A percentile compares a stretch with the other conserved stretches of the same genome.
Conservation (phyloP, 345 rosid species). For the Eucalyptus coolabah region DNA sequence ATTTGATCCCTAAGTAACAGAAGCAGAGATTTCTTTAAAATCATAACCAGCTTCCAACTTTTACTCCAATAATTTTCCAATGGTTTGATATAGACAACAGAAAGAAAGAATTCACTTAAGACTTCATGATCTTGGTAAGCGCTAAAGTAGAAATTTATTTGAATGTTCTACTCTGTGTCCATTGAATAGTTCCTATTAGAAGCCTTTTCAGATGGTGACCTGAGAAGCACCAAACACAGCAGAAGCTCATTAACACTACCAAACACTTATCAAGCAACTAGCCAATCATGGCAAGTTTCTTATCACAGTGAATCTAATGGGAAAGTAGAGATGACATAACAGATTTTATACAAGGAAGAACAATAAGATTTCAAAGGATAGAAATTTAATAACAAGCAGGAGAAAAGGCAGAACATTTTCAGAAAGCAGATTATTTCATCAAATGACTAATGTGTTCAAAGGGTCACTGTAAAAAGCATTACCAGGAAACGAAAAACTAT, state of each 20-base stretch:
- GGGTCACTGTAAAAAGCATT: neutral
- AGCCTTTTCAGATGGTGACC: neutral
- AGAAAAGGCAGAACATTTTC: neutral
- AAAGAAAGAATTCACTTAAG: neutral
- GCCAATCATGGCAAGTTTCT: neutral
- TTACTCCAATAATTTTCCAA: neutral
- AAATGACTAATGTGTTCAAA: neutral
- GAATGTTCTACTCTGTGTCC: neutral
- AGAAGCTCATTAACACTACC: neutral
- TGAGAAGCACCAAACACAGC: neutral
- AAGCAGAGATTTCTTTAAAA: neutral
- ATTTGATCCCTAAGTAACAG: neutral
- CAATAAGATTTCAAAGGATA: neutral
- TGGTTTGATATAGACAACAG: neutral
- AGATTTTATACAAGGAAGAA: neutral
- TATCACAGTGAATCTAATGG: neutral
- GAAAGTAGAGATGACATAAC: neutral
- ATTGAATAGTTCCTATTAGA: neutral
- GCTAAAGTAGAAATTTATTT: neutral
- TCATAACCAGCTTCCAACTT: neutral
- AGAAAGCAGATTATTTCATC: neutral
- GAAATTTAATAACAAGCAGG: neutral
- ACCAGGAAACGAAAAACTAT: neutral
- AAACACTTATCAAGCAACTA: neutral
- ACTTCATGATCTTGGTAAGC: neutral